Evolutionary conservation across 108 stramenopile genomes (phyloP).

Genomic region (Aureococcus anophagefferens): DNA sequence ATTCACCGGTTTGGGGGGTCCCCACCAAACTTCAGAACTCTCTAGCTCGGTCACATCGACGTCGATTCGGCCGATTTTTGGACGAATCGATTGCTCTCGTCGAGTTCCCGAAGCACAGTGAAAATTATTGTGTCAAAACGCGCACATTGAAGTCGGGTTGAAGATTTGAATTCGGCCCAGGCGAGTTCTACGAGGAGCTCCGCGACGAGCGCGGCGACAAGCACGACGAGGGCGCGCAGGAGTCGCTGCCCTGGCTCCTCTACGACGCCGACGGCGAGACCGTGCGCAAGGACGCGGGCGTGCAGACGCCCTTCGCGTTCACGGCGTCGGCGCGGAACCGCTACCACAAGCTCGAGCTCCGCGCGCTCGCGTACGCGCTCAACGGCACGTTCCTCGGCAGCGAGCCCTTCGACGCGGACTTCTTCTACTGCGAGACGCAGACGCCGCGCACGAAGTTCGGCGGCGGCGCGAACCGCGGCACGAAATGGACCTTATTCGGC

Average conservation of each 20-base stretch:
- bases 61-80: too few species aligned
- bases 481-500: conserved; percentile 45
- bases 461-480: conserved; percentile 20
- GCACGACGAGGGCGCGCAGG: conserved; percentile 43
- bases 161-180: too few species aligned
- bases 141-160: too few species aligned
- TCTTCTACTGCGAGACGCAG: conserved; percentile 42
- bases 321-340: conserved; percentile 13
- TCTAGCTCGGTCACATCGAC: too few species aligned
- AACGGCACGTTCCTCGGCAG: conserved; percentile 58
- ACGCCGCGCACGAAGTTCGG: conserved; percentile 27
- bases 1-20: too few species aligned
- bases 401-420: conserved; percentile 46
- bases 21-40: too few species aligned
- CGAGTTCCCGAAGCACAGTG: too few species aligned
- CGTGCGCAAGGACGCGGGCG: conserved; percentile 36
- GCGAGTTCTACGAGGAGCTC: conserved; percentile 26
- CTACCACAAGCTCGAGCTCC: conserved; percentile 35
- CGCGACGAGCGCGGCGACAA: conserved; percentile 10
- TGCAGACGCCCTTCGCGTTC: conserved; percentile 44
- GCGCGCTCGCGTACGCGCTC: conserved; percentile 34
- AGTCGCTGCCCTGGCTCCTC: conserved; percentile 50
- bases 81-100: too few species aligned
- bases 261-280: conserved; percentile 35
- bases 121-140: too few species aligned